Evolutionary conservation across 495 filamentous ascomycete genomes (phyloP).

Genomic region (Penicillium waksmanii): DNA sequence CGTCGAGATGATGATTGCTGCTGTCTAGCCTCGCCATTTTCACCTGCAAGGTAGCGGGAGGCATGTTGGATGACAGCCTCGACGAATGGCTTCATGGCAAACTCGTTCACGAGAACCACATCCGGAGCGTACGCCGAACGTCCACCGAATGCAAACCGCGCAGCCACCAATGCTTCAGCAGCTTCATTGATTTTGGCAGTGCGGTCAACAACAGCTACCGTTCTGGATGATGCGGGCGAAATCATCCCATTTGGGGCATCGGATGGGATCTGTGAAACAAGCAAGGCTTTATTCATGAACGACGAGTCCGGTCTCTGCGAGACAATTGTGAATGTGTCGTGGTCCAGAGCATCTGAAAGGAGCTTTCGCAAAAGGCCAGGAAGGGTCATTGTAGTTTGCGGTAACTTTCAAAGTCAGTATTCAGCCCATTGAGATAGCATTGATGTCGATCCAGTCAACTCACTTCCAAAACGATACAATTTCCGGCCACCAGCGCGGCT

Average conservation of each 20-base stretch:
- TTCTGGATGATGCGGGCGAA: constrained; percentile 34
- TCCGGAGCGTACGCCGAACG: constrained; percentile 57
- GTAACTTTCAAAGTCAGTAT: constrained; percentile 30
- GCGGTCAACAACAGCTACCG: constrained; percentile 57
- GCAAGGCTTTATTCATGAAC: constrained; percentile 22
- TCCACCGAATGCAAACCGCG: constrained; percentile 55
- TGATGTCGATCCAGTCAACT: constrained; percentile 5
- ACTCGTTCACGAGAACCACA: constrained; percentile 60
- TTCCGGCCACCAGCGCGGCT: constrained; percentile 55
- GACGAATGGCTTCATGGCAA: constrained; percentile 52
- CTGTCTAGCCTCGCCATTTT: constrained; percentile 31
- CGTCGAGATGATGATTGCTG: constrained; percentile 18
- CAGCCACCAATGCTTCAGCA: constrained; percentile 47
- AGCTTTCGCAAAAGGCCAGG: constrained; percentile 43
- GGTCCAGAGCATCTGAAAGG: constrained; percentile 43
- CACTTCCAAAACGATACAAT: constrained; percentile 57
- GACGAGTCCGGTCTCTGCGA: constrained; percentile 25
- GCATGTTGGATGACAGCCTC: constrained; percentile 44
- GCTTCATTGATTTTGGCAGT: constrained; percentile 51
- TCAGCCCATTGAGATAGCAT: background rate
- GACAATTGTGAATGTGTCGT: constrained; percentile 46
- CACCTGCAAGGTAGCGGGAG: constrained; percentile 37
- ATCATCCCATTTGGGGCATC: constrained; percentile 25
- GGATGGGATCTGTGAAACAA: constrained; percentile 24
- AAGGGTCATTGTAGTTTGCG: constrained; percentile 37